Evolutionary conservation across 345 rosid species (phyloP), one percentile per base, ranked within the genome.

Genomic region (Linum usitatissimum): DNA sequence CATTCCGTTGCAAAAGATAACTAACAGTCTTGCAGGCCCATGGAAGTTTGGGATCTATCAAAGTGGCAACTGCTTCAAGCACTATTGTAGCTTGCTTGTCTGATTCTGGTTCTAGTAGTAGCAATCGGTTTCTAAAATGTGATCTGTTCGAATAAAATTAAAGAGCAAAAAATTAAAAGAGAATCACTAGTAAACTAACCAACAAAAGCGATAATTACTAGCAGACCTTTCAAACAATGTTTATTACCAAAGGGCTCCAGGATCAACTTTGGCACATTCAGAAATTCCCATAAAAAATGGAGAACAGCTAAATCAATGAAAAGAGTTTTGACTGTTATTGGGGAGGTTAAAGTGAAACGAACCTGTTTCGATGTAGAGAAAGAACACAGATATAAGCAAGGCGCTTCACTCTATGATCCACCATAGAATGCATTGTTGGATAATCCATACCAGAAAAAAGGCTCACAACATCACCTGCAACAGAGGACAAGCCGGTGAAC

Each of bases 321-420:
- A 45, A 45, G 14, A 45, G 17, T 10, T 23, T 15, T 45, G 4
- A 45, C 14, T 6, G 51, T 45, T 1, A 45, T 20, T 42, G 39
- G 64, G n/a, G 67, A 65, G 57, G 20, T 60, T 36, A n/a, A 30
- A 57, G 18, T n/a, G 45, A 23, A 53, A 40, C 71, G 66, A 69
- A 90, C 99, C 99, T 84, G 65, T 94, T 86, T 69, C 85, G 80
- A 80, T 84, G 77, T 70, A 86, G 69, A 64, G 97, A 96, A 66
- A 81, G 83, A 66, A 90, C 72, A 79, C 92, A 93, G 59, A 76
- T 67, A 69, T 83, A 82, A 55, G 85, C 79, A 42, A 90, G 83
- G 68, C 73, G 73, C 76, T 86, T 83, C 78, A 90, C 86, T 70
- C 93, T 86, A 74, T 77, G 82, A 65, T 81, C 97, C 81, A 82